Conservation (phyloP, 2,329 filamentous ascomycete genomes). For the Hymenoscyphus linearis region DNA sequence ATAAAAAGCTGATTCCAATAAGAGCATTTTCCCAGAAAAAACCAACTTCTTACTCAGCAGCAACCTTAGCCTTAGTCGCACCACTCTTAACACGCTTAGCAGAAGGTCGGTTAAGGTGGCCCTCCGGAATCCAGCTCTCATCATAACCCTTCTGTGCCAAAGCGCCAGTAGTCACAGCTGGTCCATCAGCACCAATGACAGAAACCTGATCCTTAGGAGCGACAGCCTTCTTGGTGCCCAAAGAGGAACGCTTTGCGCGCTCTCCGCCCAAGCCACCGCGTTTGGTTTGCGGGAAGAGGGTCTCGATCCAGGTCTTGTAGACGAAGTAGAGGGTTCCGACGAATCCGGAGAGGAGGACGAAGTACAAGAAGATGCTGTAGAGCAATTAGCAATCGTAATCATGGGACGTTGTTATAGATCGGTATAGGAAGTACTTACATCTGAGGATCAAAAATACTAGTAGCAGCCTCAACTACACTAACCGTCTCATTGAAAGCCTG, state of each 20-base stretch:
- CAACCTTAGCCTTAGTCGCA: slow-evolving; percentile 8
- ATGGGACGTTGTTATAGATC: not conserved
- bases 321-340: slow-evolving; percentile 85
- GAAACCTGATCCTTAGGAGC: slow-evolving; percentile 49
- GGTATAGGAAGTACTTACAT: slow-evolving; percentile 58
- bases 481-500: slow-evolving; percentile 77
- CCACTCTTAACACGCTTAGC: slow-evolving; percentile 61
- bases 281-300: slow-evolving; percentile 89
- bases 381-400: slow-evolving; percentile 18
- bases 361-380: slow-evolving; percentile 88
- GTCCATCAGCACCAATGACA: slow-evolving; percentile 53
- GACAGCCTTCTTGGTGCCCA: slow-evolving; percentile 64
- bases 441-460: slow-evolving; percentile 89
- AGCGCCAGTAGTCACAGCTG: slow-evolving; percentile 30
- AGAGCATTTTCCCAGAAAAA: not conserved
- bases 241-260: slow-evolving; percentile 52
- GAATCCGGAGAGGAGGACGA: slow-evolving; percentile 77
- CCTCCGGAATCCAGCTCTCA: slow-evolving; percentile 36
- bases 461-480: slow-evolving; percentile 82
- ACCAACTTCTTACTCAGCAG: not conserved
- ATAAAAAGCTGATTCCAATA: too few relatives aligned
- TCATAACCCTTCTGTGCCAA: slow-evolving; percentile 30
- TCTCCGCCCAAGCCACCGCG: slow-evolving; percentile 35
- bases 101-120: slow-evolving; percentile 82
- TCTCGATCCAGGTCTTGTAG: slow-evolving; percentile 96